Evolutionary conservation across 768 basidiomycete species (phyloP), one percentile per base, ranked within the genome.

Genomic region (Cystofilobasidium bisporidii): DNA sequence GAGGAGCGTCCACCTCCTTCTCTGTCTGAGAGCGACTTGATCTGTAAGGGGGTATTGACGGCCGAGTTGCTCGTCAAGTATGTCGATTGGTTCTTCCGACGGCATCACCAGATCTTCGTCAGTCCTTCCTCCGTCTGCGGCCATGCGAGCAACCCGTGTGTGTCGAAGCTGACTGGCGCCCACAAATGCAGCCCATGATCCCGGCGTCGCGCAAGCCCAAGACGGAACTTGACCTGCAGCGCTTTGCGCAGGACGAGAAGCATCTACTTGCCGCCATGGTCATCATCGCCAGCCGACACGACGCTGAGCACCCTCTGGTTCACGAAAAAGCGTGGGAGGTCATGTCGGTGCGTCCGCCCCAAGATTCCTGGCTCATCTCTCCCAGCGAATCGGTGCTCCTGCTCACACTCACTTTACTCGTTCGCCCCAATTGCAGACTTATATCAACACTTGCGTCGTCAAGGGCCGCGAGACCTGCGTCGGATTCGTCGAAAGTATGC

Each of bases 401-500:
- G 43, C 14, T 43, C 8, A 43, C 20, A 17, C 43, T 8, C 30
- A 18, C 38, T 56, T 12, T 3, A 10, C 53, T 11, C 32, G 6
- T 3, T 36, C 36, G 3, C 32, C 3, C 30, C 33, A 33, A 3
- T 26, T 24, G 1, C 28, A 63, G 62, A 24, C 41, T 64, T 67
- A 71, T 10, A 69, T 72, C 57, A 56, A 63, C 33, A 66, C 62
- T 0, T 60, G 70, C 41, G 64, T 71, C 30, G 61, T 73, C 33
- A 36, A 68, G 20, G 72, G 72, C 11, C 69, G 69, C 50, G 67
- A 62, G 22, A 66, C 67, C 0, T 41, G 53, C 18, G 72, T 73
- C 22, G 72, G 72, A 2, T 70, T 71, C 17, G 72, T 73, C 32
- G 72, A 73, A 45, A 50, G 67, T 4, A 67, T 71, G 20, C 65